phyloP scores from a whole-genome alignment of 2,329 filamentous ascomycete species.

The Cercospora berteroae region DNA sequence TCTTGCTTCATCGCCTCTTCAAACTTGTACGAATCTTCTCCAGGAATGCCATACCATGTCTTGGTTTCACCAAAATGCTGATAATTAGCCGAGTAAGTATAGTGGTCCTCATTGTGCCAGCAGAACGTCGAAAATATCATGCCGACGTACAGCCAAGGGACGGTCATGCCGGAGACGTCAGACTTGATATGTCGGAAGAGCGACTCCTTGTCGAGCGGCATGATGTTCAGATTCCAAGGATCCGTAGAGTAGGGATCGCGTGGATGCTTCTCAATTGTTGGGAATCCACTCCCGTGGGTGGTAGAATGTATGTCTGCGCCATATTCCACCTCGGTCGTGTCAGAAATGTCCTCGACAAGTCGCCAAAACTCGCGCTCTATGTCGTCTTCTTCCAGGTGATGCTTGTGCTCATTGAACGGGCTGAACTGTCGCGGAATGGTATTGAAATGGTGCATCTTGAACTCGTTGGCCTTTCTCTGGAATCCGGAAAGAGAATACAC shows the following conservation, averaged over 20 bases:
- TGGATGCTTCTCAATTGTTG: constrained; percentile 87
- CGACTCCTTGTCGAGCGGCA: constrained; percentile 86
- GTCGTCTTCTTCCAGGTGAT: constrained; percentile 86
- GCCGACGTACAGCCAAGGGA: constrained; percentile 97
- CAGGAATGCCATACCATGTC: constrained; percentile 98
- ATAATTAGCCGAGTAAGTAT: constrained; percentile 96
- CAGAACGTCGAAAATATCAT: constrained; percentile 99
- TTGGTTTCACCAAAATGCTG: constrained; percentile 98
- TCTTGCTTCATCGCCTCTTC: constrained; percentile 93
- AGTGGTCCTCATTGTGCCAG: constrained; percentile 99
- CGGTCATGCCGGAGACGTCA: constrained; percentile 98
- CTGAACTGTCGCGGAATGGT: constrained; percentile 61
- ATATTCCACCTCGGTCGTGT: constrained; percentile 96
- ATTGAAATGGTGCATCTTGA: constrained; percentile 92
- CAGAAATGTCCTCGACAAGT: constrained; percentile 86
- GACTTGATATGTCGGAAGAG: constrained; percentile 97
- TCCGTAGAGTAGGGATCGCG: constrained; percentile 83
- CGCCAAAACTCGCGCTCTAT: constrained; percentile 97
- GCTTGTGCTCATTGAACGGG: constrained; percentile 73
- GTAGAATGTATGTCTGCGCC: constrained; percentile 98
- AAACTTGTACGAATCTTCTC: constrained; percentile 89
- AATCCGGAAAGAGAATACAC: constrained; percentile 94
- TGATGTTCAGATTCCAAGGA: constrained; percentile 91
- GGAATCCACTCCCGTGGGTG: constrained; percentile 95
- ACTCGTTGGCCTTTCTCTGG: constrained; percentile 90